These are phyloP conservation scores for Colletotrichum somersetense DNA, from an alignment of 2,329 filamentous ascomycete genomes.

Conservation along the genomic window DNA sequence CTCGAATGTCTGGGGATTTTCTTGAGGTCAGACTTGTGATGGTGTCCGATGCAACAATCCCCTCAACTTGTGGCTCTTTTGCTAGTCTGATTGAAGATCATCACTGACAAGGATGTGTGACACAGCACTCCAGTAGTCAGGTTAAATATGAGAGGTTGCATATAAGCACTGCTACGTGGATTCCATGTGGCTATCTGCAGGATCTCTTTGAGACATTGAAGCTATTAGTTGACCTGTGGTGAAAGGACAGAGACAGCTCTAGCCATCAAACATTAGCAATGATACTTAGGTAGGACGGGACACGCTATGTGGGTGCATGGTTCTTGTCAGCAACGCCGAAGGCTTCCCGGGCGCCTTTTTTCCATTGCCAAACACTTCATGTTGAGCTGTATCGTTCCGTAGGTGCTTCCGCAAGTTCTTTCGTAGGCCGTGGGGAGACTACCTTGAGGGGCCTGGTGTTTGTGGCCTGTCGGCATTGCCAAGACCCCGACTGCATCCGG, in stretches of 20 bases:
- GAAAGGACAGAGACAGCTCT: not conserved
- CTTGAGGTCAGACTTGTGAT: not conserved
- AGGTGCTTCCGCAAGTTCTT: not conserved
- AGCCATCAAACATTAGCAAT: not conserved
- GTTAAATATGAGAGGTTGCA: not conserved
- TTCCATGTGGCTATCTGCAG: constrained; percentile 26
- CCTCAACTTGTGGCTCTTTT: not conserved
- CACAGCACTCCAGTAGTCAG: not conserved
- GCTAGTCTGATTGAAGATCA: not conserved
- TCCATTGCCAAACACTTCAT: not conserved
- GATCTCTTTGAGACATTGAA: constrained; percentile 27
- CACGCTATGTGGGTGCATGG: not conserved
- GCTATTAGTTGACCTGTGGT: not conserved
- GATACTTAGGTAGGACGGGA: not conserved
- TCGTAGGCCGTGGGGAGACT: too few relatives aligned
- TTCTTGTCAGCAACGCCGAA: not conserved
- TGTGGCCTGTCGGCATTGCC: not conserved
- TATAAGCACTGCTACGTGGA: not conserved
- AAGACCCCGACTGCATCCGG: not conserved
- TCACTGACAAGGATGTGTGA: not conserved
- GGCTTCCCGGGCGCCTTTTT: not conserved
- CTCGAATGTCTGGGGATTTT: not conserved
- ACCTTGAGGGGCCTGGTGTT: not conserved
- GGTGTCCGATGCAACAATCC: not conserved
- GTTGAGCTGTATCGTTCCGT: not conserved